Base-by-base conservation (phyloP, 2,329 filamentous ascomycete genomes). In the Colletotrichum sp. region DNA sequence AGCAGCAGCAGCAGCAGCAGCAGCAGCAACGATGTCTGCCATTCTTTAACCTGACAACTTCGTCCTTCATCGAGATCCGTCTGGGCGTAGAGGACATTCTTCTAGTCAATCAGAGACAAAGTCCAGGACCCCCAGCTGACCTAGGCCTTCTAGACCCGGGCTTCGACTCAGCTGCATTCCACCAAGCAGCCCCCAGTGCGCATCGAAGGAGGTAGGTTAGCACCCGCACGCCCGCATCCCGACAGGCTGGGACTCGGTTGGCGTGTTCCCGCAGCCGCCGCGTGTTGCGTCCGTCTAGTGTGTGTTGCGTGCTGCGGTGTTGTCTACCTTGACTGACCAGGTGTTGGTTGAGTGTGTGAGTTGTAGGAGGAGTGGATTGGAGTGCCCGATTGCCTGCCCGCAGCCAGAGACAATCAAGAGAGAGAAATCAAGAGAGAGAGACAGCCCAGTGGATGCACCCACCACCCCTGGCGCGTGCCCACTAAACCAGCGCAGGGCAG, bases 221-320 rank as follows among this genome's bases (percentile, higher is more conserved):
- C 32, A 59, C 49, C 70, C 70, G n/a, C 66, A 26, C 24, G 67
- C 71, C 71, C 65, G 67, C 30, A 75, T 72, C 69, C 63, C 72
- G 63, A 72, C 68, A 75, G 72, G 36, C 62, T 72, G 72, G 72
- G 21, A 72, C 28, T 64, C 69, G 62, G 55, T 70, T 49, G 21
- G 28, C 12, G 68, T 66, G 28, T 55, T 62, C 68, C 18, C 32
- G 32, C n/a, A 39, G 52, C 13, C 66, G 49, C 30, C 49, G 44
- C 66, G 49, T 60, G 66, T 52, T 34, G 66, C 64, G 64, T 67
- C 39, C 21, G 44, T 52, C 44, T 24, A 52, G n/a, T 13, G 44
- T 49, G 44, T 52, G 44, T 52, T 52, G 44, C 44, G 44, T 49
- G 39, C 39, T 36, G 39, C 18, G 39, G 39, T 49, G 39, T n/a